These are phyloP conservation scores for Starmerella bombi DNA, from an alignment of 805 yeast species.

Conservation along the genomic window DNA sequence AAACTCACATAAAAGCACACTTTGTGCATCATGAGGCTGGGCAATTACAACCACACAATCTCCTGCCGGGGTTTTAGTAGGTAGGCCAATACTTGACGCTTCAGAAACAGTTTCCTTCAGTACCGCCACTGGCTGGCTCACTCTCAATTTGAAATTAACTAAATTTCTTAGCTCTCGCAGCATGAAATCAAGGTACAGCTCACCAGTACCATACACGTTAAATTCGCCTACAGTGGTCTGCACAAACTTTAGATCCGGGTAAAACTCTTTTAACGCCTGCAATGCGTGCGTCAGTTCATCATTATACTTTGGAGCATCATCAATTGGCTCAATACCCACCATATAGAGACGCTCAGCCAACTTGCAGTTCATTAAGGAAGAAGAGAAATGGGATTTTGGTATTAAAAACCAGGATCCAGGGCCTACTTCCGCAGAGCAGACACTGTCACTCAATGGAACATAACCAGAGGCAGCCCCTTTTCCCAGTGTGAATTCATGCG, in stretches of 20 bases:
- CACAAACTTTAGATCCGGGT: conserved; percentile 51
- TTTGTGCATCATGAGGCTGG: not conserved
- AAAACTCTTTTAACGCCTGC: conserved; percentile 45
- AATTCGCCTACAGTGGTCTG: conserved; percentile 88
- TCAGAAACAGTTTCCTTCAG: conserved; percentile 60
- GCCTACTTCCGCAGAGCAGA: not conserved
- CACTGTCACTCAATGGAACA: not conserved
- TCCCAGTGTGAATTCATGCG: not conserved
- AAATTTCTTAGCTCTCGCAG: conserved; percentile 62
- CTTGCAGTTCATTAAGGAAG: not conserved
- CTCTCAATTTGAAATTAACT: conserved; percentile 49
- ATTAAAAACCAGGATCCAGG: not conserved
- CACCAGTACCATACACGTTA: conserved; percentile 71
- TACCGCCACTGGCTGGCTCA: conserved; percentile 70
- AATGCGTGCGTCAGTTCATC: conserved; percentile 47
- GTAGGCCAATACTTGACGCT: conserved; percentile 54
- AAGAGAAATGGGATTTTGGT: not conserved
- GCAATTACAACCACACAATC: conserved; percentile 17
- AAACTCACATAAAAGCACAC: not conserved
- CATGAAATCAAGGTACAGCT: conserved; percentile 70
- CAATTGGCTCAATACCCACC: conserved; percentile 68
- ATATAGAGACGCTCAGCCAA: not conserved
- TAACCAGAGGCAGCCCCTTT: not conserved
- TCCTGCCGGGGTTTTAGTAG: conserved; percentile 43
- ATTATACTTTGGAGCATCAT: conserved; percentile 48